Evolutionary conservation across 768 basidiomycete species (phyloP).

Genomic region (Mycena vitilis): DNA sequence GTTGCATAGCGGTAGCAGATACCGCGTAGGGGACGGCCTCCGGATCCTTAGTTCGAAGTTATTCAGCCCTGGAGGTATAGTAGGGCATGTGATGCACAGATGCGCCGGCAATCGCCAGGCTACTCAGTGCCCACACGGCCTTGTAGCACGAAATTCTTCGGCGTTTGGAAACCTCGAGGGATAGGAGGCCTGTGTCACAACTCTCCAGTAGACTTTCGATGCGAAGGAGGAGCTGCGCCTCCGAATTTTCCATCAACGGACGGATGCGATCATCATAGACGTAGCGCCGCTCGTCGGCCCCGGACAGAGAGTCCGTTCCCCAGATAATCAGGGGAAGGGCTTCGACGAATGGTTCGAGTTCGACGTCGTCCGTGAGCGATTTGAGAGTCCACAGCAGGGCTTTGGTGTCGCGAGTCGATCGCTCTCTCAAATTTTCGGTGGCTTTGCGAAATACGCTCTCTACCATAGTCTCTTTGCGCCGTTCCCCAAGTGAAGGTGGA

Average conservation of each 20-base stretch:
- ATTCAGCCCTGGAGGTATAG: too few relatives aligned
- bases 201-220: not conserved
- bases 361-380: not conserved
- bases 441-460: too few relatives aligned
- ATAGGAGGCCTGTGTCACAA: not conserved
- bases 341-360: conserved; percentile 1
- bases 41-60: too few relatives aligned
- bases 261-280: conserved; percentile 4
- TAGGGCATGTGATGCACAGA: not conserved
- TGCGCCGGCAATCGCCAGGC: not conserved
- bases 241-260: not conserved
- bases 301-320: not conserved
- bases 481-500: too few relatives aligned
- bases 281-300: not conserved
- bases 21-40: not conserved
- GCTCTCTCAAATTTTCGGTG: too few relatives aligned
- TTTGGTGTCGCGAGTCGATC: too few relatives aligned
- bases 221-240: not conserved
- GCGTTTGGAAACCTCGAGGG: not conserved
- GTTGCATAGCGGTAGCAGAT: not conserved
- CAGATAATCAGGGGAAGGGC: not conserved
- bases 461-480: too few relatives aligned
- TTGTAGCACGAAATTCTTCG: not conserved
- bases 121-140: conserved; percentile 3
- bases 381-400: not conserved